These are phyloP conservation scores for Boletus insuetus DNA, from an alignment of 768 basidiomycete genomes.

Conservation along the genomic window DNA sequence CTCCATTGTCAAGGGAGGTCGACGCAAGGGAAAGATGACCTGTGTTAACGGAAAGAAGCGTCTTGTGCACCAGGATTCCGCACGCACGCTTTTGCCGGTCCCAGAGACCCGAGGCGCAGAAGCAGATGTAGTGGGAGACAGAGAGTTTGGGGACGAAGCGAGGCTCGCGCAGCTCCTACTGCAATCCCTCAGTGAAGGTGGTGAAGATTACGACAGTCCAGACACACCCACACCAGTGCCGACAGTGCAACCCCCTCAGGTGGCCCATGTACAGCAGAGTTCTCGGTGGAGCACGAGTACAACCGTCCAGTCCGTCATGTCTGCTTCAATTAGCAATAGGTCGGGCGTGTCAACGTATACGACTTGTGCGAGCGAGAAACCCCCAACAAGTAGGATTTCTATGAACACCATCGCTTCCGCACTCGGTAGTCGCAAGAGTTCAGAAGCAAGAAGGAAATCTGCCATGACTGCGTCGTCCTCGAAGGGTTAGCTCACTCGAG, in stretches of 20 bases:
- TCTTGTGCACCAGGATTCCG: conserved; percentile 28
- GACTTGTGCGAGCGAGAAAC: conserved; percentile 26
- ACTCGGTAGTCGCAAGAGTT: conserved; percentile 28
- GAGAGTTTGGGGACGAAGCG: conserved; percentile 27
- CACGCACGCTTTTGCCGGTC: conserved; percentile 25
- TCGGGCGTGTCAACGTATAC: conserved; percentile 29
- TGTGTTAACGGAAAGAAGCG: conserved; percentile 17
- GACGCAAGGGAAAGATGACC: conserved; percentile 15
- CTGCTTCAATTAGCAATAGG: conserved; percentile 25
- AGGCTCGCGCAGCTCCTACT: conserved; percentile 30
- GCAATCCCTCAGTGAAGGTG: conserved; percentile 24
- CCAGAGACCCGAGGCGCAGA: conserved; percentile 19
- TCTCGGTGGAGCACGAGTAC: conserved; percentile 35
- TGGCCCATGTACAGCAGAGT: conserved; percentile 16
- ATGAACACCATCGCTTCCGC: conserved; percentile 26
- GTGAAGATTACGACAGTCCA: conserved; percentile 2
- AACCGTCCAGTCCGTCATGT: conserved; percentile 25
- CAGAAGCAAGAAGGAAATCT: conserved; percentile 26
- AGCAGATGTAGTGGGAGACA: conserved; percentile 16
- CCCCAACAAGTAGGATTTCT: conserved; percentile 25
- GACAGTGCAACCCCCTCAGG: conserved; percentile 12
- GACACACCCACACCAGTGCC: conserved; percentile 3
- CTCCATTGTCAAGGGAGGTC: conserved; percentile 25
- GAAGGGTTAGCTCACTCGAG: conserved; percentile 16
- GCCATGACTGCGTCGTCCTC: conserved; percentile 24